Conservation (phyloP, 768 basidiomycete genomes). For the Steccherinum ochraceum region DNA sequence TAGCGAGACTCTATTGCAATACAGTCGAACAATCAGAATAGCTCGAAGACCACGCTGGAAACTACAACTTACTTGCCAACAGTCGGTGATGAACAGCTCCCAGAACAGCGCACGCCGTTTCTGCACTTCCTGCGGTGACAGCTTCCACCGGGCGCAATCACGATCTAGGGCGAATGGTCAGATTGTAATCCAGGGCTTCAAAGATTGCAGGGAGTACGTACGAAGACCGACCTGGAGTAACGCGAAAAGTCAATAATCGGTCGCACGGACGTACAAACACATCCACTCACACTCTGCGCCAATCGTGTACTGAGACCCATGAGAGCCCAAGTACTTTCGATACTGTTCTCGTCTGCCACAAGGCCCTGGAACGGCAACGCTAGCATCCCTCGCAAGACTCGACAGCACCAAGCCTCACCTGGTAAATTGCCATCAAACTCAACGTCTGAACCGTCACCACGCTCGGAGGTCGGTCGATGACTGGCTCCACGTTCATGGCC, state of each 20-base stretch:
- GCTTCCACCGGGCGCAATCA: conserved; percentile 63
- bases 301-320: conserved; percentile 55
- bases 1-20: conserved; percentile 39
- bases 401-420: conserved; percentile 4
- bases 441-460: conserved; percentile 65
- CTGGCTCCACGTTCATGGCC: conserved; percentile 58
- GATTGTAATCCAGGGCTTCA: conserved; percentile 14
- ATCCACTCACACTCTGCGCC: conserved; percentile 53
- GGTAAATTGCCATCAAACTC: conserved; percentile 57
- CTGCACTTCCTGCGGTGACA: conserved; percentile 56
- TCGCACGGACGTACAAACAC: conserved; percentile 51
- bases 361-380: conserved; percentile 38
- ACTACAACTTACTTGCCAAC: conserved; percentile 33
- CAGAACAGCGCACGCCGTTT: conserved; percentile 62
- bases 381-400: neutral
- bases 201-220: conserved; percentile 29
- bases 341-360: conserved; percentile 61
- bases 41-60: neutral
- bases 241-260: conserved; percentile 36
- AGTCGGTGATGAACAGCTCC: conserved; percentile 52
- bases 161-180: conserved; percentile 42
- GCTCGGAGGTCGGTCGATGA: conserved; percentile 65
- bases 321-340: conserved; percentile 26
- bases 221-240: conserved; percentile 33
- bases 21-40: conserved; percentile 6